Percentiles rank a stretch among this genome's conserved stretches.
These are phyloP conservation scores for Rhynchospora breviuscula DNA, from an alignment of 176 grass and related monocot genomes.

Conservation along the genomic window DNA sequence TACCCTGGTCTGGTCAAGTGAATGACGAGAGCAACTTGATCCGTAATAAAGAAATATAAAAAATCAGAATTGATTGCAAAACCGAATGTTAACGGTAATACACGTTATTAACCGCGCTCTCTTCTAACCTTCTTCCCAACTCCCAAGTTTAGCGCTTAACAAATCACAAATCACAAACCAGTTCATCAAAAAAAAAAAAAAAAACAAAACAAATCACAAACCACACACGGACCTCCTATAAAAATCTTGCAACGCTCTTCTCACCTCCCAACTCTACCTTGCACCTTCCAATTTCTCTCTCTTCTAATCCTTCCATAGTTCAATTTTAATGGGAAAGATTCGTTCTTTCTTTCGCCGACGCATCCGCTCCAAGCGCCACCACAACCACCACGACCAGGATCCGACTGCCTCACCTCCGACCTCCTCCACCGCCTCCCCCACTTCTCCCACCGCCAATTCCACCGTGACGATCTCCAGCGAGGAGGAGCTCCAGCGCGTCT, in stretches of 20 bases:
- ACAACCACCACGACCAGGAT: background rate
- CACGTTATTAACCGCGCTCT: background rate
- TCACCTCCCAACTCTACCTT: background rate
- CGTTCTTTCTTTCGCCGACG: constrained; percentile 64
- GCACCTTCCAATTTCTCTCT: background rate
- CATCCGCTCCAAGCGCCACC: constrained; percentile 39
- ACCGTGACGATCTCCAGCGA: background rate
- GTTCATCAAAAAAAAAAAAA: too few species aligned
- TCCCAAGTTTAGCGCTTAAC: background rate
- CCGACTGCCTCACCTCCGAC: background rate
- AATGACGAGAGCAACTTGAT: background rate
- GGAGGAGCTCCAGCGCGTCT: constrained; percentile 68
- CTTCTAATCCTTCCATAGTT: background rate
- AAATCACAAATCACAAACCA: background rate
- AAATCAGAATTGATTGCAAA: background rate
- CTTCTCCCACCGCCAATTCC: background rate
- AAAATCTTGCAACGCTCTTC: background rate
- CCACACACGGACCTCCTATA: background rate
- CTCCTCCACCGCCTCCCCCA: background rate
- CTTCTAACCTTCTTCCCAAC: too few species aligned
- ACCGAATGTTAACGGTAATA: background rate
- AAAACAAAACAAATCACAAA: background rate
- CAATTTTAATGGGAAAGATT: constrained; percentile 89
- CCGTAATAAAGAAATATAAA: background rate
- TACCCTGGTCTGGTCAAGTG: background rate